phyloP scores from a whole-genome alignment of 2,329 filamentous ascomycete genomes.

The Elsinoe necatrix region DNA sequence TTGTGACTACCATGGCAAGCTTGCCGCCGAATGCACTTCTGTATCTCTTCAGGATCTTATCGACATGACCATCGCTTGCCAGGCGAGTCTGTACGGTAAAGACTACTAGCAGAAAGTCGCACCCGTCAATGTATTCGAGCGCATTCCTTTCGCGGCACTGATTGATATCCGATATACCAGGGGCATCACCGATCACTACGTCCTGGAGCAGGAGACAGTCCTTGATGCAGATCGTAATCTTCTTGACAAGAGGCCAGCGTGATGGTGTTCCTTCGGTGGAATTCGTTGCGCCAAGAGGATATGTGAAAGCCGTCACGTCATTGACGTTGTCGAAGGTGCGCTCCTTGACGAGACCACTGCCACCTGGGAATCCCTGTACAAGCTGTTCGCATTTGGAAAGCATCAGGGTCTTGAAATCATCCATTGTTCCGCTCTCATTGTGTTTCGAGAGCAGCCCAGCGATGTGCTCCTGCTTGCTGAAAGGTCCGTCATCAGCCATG shows the following conservation, averaged over 20 bases:
- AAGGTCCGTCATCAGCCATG: neutral
- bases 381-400: neutral
- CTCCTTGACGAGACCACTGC: neutral
- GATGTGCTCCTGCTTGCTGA: neutral
- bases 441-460: neutral
- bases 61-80: slow-evolving; percentile 18
- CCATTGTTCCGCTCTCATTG: neutral
- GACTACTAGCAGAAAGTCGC: slow-evolving; percentile 23
- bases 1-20: slow-evolving; percentile 22
- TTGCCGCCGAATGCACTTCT: slow-evolving; percentile 20
- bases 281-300: neutral
- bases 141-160: slow-evolving; percentile 19
- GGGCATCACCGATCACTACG: slow-evolving; percentile 23
- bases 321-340: neutral
- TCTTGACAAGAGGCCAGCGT: slow-evolving; percentile 22
- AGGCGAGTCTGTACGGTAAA: slow-evolving; percentile 18
- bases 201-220: slow-evolving; percentile 18
- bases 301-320: neutral
- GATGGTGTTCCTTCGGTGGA: slow-evolving; percentile 13
- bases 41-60: slow-evolving; percentile 20
- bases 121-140: slow-evolving; percentile 19
- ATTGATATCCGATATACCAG: slow-evolving; percentile 23
- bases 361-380: neutral
- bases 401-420: neutral
- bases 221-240: slow-evolving; percentile 19